These are phyloP conservation scores for Jimgerdemannia flammicorona DNA, from an alignment of 192 early-diverging fungal species.

Conservation along the genomic window DNA sequence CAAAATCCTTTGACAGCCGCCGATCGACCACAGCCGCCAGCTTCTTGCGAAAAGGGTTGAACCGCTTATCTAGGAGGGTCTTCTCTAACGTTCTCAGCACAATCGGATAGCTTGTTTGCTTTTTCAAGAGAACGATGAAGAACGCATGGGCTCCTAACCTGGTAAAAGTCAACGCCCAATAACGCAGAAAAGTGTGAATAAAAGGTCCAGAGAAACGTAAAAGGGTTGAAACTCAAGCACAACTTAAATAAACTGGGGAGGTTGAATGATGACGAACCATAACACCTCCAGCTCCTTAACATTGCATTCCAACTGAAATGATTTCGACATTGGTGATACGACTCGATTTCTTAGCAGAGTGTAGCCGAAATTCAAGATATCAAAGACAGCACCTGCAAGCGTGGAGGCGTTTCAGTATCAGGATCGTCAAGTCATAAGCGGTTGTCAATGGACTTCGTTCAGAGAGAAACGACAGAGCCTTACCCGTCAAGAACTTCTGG, in stretches of 20 bases:
- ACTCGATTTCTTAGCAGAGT: background rate
- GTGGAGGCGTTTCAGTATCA: background rate
- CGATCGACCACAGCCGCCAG: background rate
- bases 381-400: background rate
- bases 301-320: background rate
- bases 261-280: background rate
- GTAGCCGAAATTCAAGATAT: background rate
- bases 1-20: background rate
- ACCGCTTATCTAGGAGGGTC: slow-evolving; percentile 1
- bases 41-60: background rate
- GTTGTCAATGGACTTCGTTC: background rate
- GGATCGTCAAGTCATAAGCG: too few relatives aligned
- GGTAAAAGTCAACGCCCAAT: background rate
- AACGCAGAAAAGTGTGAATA: background rate
- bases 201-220: background rate
- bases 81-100: slow-evolving; percentile 20
- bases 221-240: background rate
- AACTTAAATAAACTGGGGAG: background rate
- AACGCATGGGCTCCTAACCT: slow-evolving; percentile 53
- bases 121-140: slow-evolving; percentile 28
- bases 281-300: background rate
- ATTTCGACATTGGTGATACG: background rate
- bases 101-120: slow-evolving; percentile 35
- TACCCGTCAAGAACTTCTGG: background rate
- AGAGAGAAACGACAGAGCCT: background rate